These are phyloP conservation scores for Aspergillus nomiae DNA, from an alignment of 2,329 filamentous ascomycete genomes.

Conservation along the genomic window DNA sequence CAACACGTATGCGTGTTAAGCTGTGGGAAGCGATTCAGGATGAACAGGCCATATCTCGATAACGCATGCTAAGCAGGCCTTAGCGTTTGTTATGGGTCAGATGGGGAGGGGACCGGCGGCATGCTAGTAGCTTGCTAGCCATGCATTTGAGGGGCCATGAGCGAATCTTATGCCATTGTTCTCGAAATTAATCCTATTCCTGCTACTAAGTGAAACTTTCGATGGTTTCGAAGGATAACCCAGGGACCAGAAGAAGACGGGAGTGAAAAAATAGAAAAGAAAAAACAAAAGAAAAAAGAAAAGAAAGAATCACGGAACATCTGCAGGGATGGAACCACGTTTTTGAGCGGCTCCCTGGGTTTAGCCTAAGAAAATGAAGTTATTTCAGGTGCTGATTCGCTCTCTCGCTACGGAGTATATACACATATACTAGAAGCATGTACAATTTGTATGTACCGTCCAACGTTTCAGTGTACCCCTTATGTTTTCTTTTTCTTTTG, in stretches of 20 bases:
- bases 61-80: constrained; percentile 4
- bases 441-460: background rate
- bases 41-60: constrained; percentile 6
- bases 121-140: constrained; percentile 1
- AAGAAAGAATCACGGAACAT: background rate
- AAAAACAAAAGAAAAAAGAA: background rate
- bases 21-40: constrained; percentile 1
- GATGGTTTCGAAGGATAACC: constrained; percentile 4
- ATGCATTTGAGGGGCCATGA: background rate
- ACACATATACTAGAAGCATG: too few species aligned
- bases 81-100: constrained; percentile 8
- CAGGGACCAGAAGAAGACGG: background rate
- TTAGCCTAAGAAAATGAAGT: background rate
- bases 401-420: background rate
- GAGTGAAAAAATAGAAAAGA: background rate
- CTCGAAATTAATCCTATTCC: background rate
- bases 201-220: constrained; percentile 3
- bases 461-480: background rate
- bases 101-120: constrained; percentile 4
- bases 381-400: background rate
- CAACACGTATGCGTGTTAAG: constrained; percentile 11
- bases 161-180: background rate
- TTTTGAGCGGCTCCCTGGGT: constrained; percentile 9
- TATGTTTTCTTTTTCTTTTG: background rate
- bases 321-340: constrained; percentile 12